Base-by-base conservation (phyloP, 2,329 filamentous ascomycete species). In the Scopulariopsis brevicaulis region DNA sequence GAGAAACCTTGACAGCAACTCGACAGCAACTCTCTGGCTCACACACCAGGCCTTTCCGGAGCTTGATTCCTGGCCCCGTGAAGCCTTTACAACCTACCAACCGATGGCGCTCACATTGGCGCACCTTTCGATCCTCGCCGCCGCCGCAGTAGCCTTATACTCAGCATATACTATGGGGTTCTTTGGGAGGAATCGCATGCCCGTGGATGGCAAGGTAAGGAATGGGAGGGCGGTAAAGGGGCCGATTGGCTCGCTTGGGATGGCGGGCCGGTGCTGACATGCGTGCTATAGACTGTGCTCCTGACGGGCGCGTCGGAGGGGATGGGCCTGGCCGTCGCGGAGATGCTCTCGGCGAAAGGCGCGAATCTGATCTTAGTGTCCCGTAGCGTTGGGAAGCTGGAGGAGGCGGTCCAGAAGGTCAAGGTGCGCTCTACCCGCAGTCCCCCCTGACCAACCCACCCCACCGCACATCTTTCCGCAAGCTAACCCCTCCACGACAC, bases 251-350 rank as follows among this genome's bases (percentile, higher is more conserved):
- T 18, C 25, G 8, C 53, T 53, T 59, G 11, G 64, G 54, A 34
- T 12, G 15, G 15, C 52, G 32, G 11, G 15, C 2, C 28, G 53
- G 10, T 28, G 34, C 57, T 60, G 55, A 60, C 53, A 22, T 24
- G 34, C 18, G 32, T 11, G 18, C 35, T 48, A 7, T 55, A 96
- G 91, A 96, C 92, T 2, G 79, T 95, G 56, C 77, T 97, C 58
- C 77, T 99, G 56, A 99, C 94, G 0, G 94, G 94, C 53, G 91
- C 86, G 35, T 96, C 94, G 0, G 89, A 96, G 68, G 94, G 94
- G 59, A 90, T 96, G 87, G 94, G 94, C 60, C 84, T 85, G 64
- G 83, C 84, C 56, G 82, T 86, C 22, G 91, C 86, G 5, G 79
- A 83, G 56, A 79, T 91, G 63, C 82, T 99, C 52, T 81, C 93